Evolutionary conservation across 2,329 filamentous ascomycete genomes (phyloP), one percentile per base, ranked within the genome.

Genomic region (Penicillium sclerotiorum): DNA sequence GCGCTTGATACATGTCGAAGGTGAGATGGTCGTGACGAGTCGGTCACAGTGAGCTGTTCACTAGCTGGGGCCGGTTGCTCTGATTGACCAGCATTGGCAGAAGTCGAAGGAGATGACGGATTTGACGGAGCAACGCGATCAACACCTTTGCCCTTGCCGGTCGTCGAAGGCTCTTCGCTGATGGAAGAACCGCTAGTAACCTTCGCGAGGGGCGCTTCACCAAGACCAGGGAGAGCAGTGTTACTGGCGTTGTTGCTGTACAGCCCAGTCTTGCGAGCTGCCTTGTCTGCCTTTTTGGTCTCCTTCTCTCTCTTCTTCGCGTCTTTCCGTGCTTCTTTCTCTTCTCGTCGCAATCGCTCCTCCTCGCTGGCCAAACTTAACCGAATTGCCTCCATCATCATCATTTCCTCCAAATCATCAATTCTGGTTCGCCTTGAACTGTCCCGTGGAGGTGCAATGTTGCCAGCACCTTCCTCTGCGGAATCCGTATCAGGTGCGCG

Each of bases 311-410:
- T 83, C 62, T 87, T 90, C 76, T 95, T 96, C 1, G 87, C 86
- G 51, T 93, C 88, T 65, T 95, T 96, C 21, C 80, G 81, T 0
- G 82, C 80, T 50, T 90, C 89, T 66, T 92, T 93, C 43, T 94
- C 89, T 41, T 88, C 86, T 63, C 90, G 94, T 39, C 83, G 87
- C 59, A 90, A 88, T n/a, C 93, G 83, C 35, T 97, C 93, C 63
- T 97, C 93, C 68, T 99, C 94, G 1, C 90, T 87, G 0, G 88
- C 91, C n/a, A 99, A 77, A 40, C 91, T 96, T 23, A 96, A 72
- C 32, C 94, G 81, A 40, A 99, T 95, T 0, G 94, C 94, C 69
- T 99, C 94, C 80, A 94, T 90, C 78, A 97, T 91, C 94, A 99
- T 99, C 77, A 99, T 89, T 41, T 96, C 93, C 68, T 99, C 94